Percentiles rank a stretch among this genome's conserved stretches.
Conservation (phyloP, 2,329 filamentous ascomycete genomes). For the Beauveria australis region DNA sequence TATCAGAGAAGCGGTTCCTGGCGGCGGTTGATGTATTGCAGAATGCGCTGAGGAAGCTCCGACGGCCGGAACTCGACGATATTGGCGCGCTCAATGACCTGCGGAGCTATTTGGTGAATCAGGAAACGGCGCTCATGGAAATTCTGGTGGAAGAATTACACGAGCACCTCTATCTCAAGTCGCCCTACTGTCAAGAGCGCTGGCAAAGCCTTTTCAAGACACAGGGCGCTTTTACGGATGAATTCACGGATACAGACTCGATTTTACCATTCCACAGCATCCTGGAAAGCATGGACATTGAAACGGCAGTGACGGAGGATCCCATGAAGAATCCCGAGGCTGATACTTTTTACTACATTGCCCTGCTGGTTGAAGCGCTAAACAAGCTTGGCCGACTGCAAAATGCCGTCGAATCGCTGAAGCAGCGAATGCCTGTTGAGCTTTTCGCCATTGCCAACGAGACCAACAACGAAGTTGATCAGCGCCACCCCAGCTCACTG, state of each 20-base stretch:
- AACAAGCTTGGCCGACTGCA: slow-evolving; percentile 85
- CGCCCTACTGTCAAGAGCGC: slow-evolving; percentile 90
- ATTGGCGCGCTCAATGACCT: slow-evolving; percentile 85
- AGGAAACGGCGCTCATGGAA: slow-evolving; percentile 85
- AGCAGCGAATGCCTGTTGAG: slow-evolving; percentile 88
- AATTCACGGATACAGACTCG: slow-evolving; percentile 35
- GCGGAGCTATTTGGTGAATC: slow-evolving; percentile 80
- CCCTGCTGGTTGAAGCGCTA: slow-evolving; percentile 76
- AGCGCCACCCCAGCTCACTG: slow-evolving; percentile 79
- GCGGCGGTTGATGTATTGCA: slow-evolving; percentile 88
- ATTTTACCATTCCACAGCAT: slow-evolving; percentile 50
- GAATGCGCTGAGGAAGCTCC: slow-evolving; percentile 72
- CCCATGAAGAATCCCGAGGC: slow-evolving; percentile 88
- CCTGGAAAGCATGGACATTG: slow-evolving; percentile 53
- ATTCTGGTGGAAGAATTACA: slow-evolving; percentile 96
- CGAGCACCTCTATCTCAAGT: slow-evolving; percentile 94
- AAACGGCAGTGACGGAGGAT: slow-evolving; percentile 66
- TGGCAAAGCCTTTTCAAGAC: slow-evolving; percentile 78
- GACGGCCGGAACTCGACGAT: slow-evolving; percentile 80
- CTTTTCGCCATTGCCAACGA: slow-evolving; percentile 90
- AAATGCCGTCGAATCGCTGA: slow-evolving; percentile 78
- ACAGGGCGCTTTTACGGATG: slow-evolving; percentile 46
- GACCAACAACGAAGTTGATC: slow-evolving; percentile 88
- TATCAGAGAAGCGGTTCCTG: slow-evolving; percentile 93
- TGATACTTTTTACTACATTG: slow-evolving; percentile 90